Percentiles rank a stretch among this genome's conserved stretches.
These are phyloP conservation scores for Neonectria neomacrospora DNA, from an alignment of 2,329 filamentous ascomycete species.

Conservation along the genomic window DNA sequence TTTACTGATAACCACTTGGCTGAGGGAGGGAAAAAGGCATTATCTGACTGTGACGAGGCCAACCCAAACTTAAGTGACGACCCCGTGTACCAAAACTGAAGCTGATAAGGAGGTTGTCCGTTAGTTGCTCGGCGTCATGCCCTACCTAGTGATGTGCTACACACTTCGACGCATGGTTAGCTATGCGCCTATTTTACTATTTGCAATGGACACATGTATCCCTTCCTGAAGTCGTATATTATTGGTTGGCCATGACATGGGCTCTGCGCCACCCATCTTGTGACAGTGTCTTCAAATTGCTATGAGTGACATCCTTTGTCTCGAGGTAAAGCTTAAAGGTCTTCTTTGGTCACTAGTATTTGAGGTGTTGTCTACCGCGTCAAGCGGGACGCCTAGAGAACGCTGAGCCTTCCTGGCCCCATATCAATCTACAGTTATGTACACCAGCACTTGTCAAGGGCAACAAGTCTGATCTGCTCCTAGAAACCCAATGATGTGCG, in stretches of 20 bases:
- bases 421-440: slow-evolving; percentile 28
- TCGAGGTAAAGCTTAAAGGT: slow-evolving; percentile 5
- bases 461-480: slow-evolving; percentile 36
- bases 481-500: slow-evolving; percentile 26
- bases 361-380: slow-evolving; percentile 18
- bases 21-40: slow-evolving; percentile 42
- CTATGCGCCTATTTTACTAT: not conserved
- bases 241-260: not conserved
- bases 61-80: not conserved
- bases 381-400: slow-evolving; percentile 25
- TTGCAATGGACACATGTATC: not conserved
- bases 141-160: not conserved
- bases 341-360: slow-evolving; percentile 18
- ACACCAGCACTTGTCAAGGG: slow-evolving; percentile 23
- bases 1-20: slow-evolving; percentile 42
- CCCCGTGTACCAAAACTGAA: not conserved
- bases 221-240: not conserved
- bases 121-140: slow-evolving; percentile 6
- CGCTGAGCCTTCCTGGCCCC: slow-evolving; percentile 11
- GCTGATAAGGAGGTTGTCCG: slow-evolving; percentile 32
- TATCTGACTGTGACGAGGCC: slow-evolving; percentile 36
- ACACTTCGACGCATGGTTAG: not conserved
- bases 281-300: not conserved
- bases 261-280: not conserved
- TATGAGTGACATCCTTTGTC: no score